phyloP scores from a whole-genome alignment of 306 rosid species.

The Malus sylvestris region DNA sequence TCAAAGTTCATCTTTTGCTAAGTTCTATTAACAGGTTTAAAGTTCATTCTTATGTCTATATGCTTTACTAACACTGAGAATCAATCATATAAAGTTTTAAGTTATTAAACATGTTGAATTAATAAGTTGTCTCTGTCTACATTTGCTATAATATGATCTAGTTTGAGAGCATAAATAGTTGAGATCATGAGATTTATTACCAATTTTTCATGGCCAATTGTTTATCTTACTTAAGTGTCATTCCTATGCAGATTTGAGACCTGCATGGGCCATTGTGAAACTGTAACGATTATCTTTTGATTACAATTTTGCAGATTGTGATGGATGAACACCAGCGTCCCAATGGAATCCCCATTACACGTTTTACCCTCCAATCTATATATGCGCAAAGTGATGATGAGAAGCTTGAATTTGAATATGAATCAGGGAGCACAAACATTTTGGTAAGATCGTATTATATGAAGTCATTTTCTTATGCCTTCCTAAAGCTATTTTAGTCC shows the following conservation, averaged over 20 bases:
- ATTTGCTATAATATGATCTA: neutral
- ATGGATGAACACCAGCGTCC: slow-evolving; percentile 95
- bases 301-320: slow-evolving; percentile 58
- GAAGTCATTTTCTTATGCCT: neutral
- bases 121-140: neutral
- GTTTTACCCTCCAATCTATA: slow-evolving; percentile 80
- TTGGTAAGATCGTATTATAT: slow-evolving; percentile 46
- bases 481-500: neutral
- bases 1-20: neutral
- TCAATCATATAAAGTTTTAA: neutral
- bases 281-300: neutral
- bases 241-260: neutral
- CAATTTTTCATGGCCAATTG: neutral
- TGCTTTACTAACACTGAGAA: neutral
- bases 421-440: slow-evolving; percentile 86
- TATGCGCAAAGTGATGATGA: slow-evolving; percentile 89
- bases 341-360: slow-evolving; percentile 89
- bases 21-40: neutral
- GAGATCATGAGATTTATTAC: neutral
- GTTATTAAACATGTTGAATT: neutral
- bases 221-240: neutral
- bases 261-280: neutral
- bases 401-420: slow-evolving; percentile 95
- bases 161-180: neutral
- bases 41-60: neutral